These are phyloP conservation scores for Phytopythium montanum DNA, from an alignment of 352 stramenopile genomes.

Conservation along the genomic window DNA sequence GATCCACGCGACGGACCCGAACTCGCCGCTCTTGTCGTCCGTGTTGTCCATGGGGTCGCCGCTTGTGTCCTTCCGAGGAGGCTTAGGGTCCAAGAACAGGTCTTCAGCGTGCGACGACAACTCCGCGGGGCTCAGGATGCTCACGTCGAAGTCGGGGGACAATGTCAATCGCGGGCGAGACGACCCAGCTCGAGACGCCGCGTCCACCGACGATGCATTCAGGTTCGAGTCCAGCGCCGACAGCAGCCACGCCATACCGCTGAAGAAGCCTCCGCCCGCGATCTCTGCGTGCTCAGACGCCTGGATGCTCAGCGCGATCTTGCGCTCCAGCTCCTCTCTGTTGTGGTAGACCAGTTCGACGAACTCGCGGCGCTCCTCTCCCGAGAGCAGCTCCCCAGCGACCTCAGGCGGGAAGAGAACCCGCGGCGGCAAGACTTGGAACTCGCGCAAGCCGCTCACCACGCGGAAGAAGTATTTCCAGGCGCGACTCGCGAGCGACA, in stretches of 20 bases:
- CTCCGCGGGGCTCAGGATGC: conserved; percentile 34
- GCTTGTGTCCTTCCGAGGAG: conserved; percentile 11
- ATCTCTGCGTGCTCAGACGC: conserved; percentile 17
- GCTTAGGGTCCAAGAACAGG: conserved; percentile 34
- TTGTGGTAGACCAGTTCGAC: conserved; percentile 53
- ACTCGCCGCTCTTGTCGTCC: conserved; percentile 19
- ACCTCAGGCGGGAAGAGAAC: conserved; percentile 35
- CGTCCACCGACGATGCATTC: conserved; percentile 13
- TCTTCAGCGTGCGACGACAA: conserved; percentile 45
- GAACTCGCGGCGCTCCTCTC: conserved; percentile 49
- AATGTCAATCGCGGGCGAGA: conserved; percentile 14
- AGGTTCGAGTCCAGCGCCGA: conserved; percentile 58
- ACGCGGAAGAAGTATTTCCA: conserved; percentile 71
- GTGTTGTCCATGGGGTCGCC: conserved; percentile 4
- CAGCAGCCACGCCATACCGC: conserved; percentile 67
- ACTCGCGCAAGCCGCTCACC: conserved; percentile 54
- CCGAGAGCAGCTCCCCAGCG: conserved; percentile 35
- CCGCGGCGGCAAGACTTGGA: conserved; percentile 47
- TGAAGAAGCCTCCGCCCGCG: conserved; percentile 53
- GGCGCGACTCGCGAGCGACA: conserved; percentile 40
- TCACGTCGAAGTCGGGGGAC: conserved; percentile 25
- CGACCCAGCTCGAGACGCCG: conserved; percentile 1
- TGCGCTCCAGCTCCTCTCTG: conserved; percentile 47
- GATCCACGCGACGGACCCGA: conserved; percentile 62
- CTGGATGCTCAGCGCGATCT: conserved; percentile 38